Evolutionary conservation across 2,329 filamentous ascomycete species (phyloP), one percentile per base, ranked within the genome.

Genomic region (Didymella segeticola): DNA sequence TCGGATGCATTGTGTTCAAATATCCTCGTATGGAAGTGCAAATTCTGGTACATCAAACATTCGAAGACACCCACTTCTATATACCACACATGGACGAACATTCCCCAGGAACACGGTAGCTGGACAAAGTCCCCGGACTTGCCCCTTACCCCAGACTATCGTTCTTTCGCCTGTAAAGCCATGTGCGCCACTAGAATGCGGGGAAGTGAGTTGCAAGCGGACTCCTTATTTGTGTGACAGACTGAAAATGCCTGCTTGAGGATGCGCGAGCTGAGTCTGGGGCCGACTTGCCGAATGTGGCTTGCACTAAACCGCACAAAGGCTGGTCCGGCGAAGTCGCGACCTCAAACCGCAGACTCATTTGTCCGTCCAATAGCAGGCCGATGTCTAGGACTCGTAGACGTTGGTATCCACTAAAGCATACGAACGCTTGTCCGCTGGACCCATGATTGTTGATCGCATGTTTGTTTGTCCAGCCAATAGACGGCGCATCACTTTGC

Each of bases 51-150:
- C 20, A 7, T 53, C 33, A 10, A 43, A 25, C 55, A 19, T 15
- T 8, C 23, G 23, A 14, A 14, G 12, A 20, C 9, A 22, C 10
- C 22, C 15, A 47, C 11, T 38, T 38, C 49, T 61, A 61, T 66
- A 67, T 61, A 60, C 38, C 17, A 29, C 31, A 43, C 34, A 26
- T 57, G 63, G 62, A 64, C 30, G 43, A 62, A 59, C 25, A 27
- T 66, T 60, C 52, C 58, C 58, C 59, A 66, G 62, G 58, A 54
- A 56, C 36, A 59, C 47, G 47, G 43, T 34, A 22, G 20, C 23
- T 33, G 22, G 42, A 43, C 36, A 46, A 39, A 39, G 34, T 47
- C 57, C 56, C 63, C 62, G 56, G 63, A 63, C 57, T 66, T 68
- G 59, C 63, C 60, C 63, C 63, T 62, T 53, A 62, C 45, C 43